Percentiles rank a stretch among this genome's conserved stretches.
Conservation (phyloP, 31 red algal genomes). For the Asparagopsis taxiformis region DNA sequence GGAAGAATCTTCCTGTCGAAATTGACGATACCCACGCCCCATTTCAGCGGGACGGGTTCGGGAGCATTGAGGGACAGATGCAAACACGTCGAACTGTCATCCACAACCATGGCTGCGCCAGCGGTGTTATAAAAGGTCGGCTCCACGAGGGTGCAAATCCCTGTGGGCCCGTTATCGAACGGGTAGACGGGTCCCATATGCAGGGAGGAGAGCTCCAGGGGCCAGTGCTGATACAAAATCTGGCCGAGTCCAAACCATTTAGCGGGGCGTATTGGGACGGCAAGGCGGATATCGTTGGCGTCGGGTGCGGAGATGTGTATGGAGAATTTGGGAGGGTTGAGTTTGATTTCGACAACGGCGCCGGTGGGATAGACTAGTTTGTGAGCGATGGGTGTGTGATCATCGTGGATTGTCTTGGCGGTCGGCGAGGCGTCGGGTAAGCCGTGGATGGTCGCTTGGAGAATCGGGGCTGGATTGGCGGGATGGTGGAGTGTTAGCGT, state of each 20-base stretch:
- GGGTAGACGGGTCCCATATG: conserved; percentile 87
- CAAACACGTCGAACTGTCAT: conserved; percentile 64
- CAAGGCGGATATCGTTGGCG: not conserved
- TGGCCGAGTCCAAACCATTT: conserved; percentile 74
- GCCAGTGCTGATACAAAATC: conserved; percentile 89
- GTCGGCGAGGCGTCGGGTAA: not conserved
- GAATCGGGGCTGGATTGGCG: not conserved
- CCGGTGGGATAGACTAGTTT: not conserved
- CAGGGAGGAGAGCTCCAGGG: conserved; percentile 43
- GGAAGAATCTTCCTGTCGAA: conserved; percentile 62
- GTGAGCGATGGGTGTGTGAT: not conserved
- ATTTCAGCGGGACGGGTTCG: conserved; percentile 11
- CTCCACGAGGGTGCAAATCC: conserved; percentile 82
- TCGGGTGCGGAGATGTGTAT: not conserved
- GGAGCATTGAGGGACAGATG: conserved; percentile 78
- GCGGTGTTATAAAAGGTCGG: conserved; percentile 55
- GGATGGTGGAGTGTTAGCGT: not conserved
- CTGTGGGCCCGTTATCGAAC: conserved; percentile 89
- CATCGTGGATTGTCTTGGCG: not conserved
- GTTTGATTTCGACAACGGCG: not conserved
- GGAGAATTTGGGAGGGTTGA: not conserved
- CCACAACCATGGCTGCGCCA: conserved; percentile 60
- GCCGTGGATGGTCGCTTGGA: not conserved
- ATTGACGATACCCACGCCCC: conserved; percentile 73
- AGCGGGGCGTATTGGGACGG: not conserved